Conservation (phyloP, 495 filamentous ascomycete species). For the Penicillium silybi region DNA sequence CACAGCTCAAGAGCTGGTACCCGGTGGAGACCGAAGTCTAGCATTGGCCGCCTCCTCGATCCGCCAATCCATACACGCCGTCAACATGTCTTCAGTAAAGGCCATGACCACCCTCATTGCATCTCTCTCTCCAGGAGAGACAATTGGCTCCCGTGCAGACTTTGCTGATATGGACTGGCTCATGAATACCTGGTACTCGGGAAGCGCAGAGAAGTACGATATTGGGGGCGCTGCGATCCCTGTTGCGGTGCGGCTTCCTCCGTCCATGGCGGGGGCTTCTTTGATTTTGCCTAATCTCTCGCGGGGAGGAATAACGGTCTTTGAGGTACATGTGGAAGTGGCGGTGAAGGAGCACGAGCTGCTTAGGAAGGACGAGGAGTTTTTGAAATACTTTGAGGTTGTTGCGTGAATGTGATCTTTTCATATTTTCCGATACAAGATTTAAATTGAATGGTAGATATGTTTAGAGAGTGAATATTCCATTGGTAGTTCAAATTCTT, state of each 20-base stretch:
- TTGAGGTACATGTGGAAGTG: conserved; percentile 22
- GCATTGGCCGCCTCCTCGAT: conserved; percentile 15
- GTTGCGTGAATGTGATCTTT: not conserved
- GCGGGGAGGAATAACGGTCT: conserved; percentile 3
- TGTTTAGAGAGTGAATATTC: too few species aligned
- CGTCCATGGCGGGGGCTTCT: conserved; percentile 10
- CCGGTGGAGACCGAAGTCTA: conserved; percentile 7
- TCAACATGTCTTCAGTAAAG: conserved; percentile 10
- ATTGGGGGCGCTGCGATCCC: conserved; percentile 13
- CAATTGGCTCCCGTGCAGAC: conserved; percentile 10
- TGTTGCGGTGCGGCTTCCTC: conserved; percentile 11
- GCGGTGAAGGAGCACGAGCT: conserved; percentile 12
- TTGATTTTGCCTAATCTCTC: conserved; percentile 22
- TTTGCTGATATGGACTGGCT: conserved; percentile 23
- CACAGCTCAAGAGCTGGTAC: not conserved
- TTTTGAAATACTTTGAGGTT: conserved; percentile 22
- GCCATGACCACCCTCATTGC: conserved; percentile 10
- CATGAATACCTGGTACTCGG: conserved; percentile 25
- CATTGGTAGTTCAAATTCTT: too few species aligned
- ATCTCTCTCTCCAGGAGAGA: conserved; percentile 18
- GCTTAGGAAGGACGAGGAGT: conserved; percentile 15
- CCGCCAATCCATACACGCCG: conserved; percentile 16
- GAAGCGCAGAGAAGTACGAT: conserved; percentile 19
- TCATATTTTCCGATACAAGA: too few species aligned
- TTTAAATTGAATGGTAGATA: too few species aligned